These are phyloP conservation scores for Pichia cactophila DNA, from an alignment of 1,139 yeast genomes.

Conservation along the genomic window DNA sequence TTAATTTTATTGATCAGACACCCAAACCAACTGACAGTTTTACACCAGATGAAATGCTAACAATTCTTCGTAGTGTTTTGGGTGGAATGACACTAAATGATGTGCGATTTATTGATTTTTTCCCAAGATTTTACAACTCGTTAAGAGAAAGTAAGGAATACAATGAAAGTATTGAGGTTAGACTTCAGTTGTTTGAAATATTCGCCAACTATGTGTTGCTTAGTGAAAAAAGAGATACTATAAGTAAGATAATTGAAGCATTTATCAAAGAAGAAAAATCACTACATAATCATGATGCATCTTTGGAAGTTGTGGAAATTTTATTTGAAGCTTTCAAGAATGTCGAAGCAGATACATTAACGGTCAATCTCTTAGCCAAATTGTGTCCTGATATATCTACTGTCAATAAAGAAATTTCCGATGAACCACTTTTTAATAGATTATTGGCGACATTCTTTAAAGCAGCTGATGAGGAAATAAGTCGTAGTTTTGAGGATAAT, in stretches of 20 bases:
- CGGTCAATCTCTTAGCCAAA: constrained; percentile 18
- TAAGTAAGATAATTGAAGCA: constrained; percentile 22
- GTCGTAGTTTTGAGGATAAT: constrained; percentile 23
- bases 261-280: constrained; percentile 22
- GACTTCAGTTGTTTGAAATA: constrained; percentile 27
- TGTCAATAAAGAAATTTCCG: constrained; percentile 8
- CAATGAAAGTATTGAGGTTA: constrained; percentile 11
- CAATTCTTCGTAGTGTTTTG: constrained; percentile 18
- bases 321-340: constrained; percentile 24
- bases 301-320: constrained; percentile 21
- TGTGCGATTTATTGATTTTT: constrained; percentile 25
- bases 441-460: constrained; percentile 20
- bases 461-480: constrained; percentile 25
- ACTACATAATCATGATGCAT: constrained; percentile 13
- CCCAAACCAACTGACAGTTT: constrained; percentile 21
- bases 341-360: constrained; percentile 23
- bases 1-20: constrained; percentile 24
- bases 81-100: constrained; percentile 25
- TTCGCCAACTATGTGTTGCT: constrained; percentile 26
- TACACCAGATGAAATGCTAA: constrained; percentile 20
- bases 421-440: constrained; percentile 4
- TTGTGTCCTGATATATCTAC: constrained; percentile 16
- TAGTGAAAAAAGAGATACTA: constrained; percentile 21
- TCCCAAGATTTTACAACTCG: constrained; percentile 27
- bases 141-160: constrained; percentile 23